Percentiles rank a stretch among this genome's conserved stretches.
Conservation (phyloP, 192 early-diverging fungal species). For the Coemansia sp. region DNA sequence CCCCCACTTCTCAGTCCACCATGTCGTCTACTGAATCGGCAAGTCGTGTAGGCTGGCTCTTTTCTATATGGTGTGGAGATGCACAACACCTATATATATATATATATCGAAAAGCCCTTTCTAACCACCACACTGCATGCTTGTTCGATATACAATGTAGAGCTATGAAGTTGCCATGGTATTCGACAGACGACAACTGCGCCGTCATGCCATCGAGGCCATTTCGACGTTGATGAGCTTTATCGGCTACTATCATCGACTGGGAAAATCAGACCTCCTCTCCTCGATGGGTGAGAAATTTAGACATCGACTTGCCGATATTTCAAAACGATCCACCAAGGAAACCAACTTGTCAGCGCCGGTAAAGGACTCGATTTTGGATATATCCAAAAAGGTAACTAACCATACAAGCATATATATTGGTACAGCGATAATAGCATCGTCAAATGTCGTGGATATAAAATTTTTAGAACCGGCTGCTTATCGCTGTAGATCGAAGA, state of each 20-base stretch:
- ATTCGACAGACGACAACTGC: constrained; percentile 15
- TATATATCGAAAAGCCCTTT: too few species aligned
- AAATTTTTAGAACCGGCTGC: too few species aligned
- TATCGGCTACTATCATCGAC: constrained; percentile 40
- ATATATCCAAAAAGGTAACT: not conserved
- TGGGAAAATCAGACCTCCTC: constrained; percentile 29
- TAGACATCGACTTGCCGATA: not conserved
- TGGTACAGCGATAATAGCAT: too few species aligned
- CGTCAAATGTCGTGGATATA: not conserved
- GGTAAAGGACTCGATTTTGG: not conserved
- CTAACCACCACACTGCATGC: too few species aligned
- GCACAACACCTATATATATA: too few species aligned
- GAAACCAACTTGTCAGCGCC: not conserved
- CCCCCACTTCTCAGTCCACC: too few species aligned
- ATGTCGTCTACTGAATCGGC: too few species aligned
- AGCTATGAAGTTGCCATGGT: constrained; percentile 6
- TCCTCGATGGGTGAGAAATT: constrained; percentile 3
- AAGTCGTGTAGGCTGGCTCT: too few species aligned
- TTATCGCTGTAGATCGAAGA: constrained; percentile 25
- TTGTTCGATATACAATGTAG: not conserved
- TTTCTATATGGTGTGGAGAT: too few species aligned
- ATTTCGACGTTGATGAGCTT: constrained; percentile 25
- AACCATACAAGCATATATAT: not conserved
- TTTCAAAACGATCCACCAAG: not conserved
- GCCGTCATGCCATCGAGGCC: constrained; percentile 25